Percentiles rank a stretch among this genome's conserved stretches.
These are phyloP conservation scores for Blastobotrys capitulatus DNA, from an alignment of 1,139 yeast species.

Conservation along the genomic window DNA sequence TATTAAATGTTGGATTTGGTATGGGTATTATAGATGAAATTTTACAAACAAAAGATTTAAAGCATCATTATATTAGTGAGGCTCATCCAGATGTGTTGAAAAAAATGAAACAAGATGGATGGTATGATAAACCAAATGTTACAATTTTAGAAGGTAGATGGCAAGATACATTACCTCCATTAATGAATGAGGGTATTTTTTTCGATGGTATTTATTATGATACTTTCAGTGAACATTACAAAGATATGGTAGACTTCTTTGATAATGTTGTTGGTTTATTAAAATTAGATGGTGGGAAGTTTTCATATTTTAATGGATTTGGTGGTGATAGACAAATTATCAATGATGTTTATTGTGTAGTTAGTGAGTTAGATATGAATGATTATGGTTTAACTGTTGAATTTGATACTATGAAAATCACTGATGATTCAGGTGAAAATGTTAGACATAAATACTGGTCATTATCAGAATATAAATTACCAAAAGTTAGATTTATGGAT, in stretches of 20 bases:
- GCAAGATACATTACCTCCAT: constrained; percentile 72
- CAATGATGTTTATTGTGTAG: constrained; percentile 81
- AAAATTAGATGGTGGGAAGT: constrained; percentile 54
- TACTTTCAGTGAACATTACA: constrained; percentile 84
- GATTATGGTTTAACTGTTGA: constrained; percentile 69
- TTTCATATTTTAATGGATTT: constrained; percentile 88
- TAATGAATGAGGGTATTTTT: constrained; percentile 62
- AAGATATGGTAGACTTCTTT: constrained; percentile 80
- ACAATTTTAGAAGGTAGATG: constrained; percentile 79
- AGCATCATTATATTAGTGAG: constrained; percentile 79
- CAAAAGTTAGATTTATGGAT: constrained; percentile 6
- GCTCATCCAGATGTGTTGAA: constrained; percentile 89
- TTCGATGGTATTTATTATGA: constrained; percentile 93
- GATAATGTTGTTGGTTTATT: constrained; percentile 77
- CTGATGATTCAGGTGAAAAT: constrained; percentile 38
- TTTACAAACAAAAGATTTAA: constrained; percentile 58
- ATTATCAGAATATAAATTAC: constrained; percentile 21
- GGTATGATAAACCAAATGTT: constrained; percentile 74
- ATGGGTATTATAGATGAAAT: constrained; percentile 90
- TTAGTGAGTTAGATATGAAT: constrained; percentile 72
- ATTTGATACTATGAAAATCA: constrained; percentile 35
- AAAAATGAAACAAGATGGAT: constrained; percentile 68
- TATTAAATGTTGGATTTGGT: constrained; percentile 88
- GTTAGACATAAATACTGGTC: constrained; percentile 70
- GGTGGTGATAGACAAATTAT: constrained; percentile 93